These are phyloP conservation scores for Trametes cubensis DNA, from an alignment of 768 basidiomycete genomes.

Conservation along the genomic window DNA sequence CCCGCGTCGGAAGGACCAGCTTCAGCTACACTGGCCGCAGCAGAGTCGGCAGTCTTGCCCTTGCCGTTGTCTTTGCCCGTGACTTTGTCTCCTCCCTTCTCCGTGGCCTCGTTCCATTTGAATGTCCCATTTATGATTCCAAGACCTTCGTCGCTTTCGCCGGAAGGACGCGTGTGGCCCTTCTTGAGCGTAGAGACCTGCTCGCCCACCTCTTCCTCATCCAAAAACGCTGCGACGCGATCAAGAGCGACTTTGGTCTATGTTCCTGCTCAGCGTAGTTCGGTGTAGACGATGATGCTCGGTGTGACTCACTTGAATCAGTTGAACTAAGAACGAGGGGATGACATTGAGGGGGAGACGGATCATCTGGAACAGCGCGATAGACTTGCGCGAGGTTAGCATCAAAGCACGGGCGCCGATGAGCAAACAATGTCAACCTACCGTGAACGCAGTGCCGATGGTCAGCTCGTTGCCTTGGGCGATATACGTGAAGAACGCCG, in stretches of 20 bases:
- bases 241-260: slow-evolving; percentile 59
- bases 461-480: slow-evolving; percentile 74
- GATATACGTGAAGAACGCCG: slow-evolving; percentile 77
- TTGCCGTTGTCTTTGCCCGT: slow-evolving; percentile 28
- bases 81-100: slow-evolving; percentile 33
- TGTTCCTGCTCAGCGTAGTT: neutral
- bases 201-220: slow-evolving; percentile 63
- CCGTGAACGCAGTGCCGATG: slow-evolving; percentile 82
- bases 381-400: slow-evolving; percentile 46
- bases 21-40: neutral
- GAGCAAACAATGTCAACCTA: slow-evolving; percentile 35
- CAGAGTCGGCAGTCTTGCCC: slow-evolving; percentile 22
- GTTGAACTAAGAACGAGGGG: slow-evolving; percentile 76
- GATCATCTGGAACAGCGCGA: slow-evolving; percentile 86
- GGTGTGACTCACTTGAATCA: slow-evolving; percentile 53
- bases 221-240: slow-evolving; percentile 62
- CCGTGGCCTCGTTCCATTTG: slow-evolving; percentile 57
- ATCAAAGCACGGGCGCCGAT: neutral
- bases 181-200: slow-evolving; percentile 62
- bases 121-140: slow-evolving; percentile 56
- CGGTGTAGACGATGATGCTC: neutral
- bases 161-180: slow-evolving; percentile 27
- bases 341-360: slow-evolving; percentile 77
- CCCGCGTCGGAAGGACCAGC: slow-evolving; percentile 8
- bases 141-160: slow-evolving; percentile 40